A percentile compares a stretch with the other conserved stretches of the same genome.
These are phyloP conservation scores for Golubevia sp. DNA, from an alignment of 1,284 basidiomycete genomes.

Conservation along the genomic window DNA sequence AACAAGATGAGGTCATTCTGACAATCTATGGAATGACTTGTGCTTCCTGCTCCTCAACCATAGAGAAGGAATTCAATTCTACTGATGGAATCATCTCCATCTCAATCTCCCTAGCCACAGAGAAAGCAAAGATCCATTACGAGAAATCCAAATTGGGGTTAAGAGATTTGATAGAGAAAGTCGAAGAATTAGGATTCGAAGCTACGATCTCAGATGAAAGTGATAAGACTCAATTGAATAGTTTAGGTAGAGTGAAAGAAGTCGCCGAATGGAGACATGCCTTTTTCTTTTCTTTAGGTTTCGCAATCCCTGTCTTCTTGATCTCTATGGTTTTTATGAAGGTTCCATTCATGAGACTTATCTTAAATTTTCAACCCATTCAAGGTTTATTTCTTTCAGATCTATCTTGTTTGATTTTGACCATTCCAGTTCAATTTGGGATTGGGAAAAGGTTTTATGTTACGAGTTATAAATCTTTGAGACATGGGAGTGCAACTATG, in stretches of 20 bases:
- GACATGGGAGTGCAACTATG: constrained; percentile 82
- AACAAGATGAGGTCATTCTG: constrained; percentile 61
- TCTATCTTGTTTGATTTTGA: constrained; percentile 77
- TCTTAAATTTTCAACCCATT: constrained; percentile 64
- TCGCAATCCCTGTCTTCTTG: constrained; percentile 91
- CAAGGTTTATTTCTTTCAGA: constrained; percentile 76
- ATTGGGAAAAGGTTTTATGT: constrained; percentile 85
- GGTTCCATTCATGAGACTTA: constrained; percentile 61
- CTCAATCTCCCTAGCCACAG: constrained; percentile 40
- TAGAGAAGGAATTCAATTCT: constrained; percentile 77
- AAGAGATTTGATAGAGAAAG: constrained; percentile 40
- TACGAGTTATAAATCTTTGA: constrained; percentile 86
- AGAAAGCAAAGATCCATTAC: constrained; percentile 41
- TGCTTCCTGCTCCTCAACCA: constrained; percentile 75
- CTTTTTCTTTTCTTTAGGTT: constrained; percentile 75
- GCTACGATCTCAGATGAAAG: constrained; percentile 80
- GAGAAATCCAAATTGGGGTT: constrained; percentile 30
- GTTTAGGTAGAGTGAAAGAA: constrained; percentile 88
- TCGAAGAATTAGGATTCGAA: constrained; percentile 85
- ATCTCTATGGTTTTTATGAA: constrained; percentile 83
- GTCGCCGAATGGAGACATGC: constrained; percentile 85
- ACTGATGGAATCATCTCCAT: constrained; percentile 54
- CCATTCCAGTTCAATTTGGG: constrained; percentile 91
- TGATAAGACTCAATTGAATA: constrained; percentile 84
- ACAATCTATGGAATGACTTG: constrained; percentile 91